phyloP scores from a whole-genome alignment of 2,329 filamentous ascomycete species.

The Ramichloridium luteum region DNA sequence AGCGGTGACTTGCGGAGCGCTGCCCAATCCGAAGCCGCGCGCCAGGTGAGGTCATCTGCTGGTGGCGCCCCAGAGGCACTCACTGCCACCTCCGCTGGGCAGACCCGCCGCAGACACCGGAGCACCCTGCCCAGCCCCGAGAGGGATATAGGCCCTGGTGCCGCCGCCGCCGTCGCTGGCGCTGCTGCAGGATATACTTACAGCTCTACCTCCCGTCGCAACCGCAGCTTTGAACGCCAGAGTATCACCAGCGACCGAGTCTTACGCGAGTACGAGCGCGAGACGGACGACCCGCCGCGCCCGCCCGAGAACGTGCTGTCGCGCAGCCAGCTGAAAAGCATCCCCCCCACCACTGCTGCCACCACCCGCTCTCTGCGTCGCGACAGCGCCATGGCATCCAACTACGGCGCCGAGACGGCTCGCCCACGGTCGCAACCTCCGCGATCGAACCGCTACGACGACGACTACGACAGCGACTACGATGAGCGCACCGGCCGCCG shows the following conservation, averaged over 20 bases:
- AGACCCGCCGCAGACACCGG: conserved; percentile 11
- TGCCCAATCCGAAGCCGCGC: not conserved
- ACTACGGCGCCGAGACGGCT: conserved; percentile 14
- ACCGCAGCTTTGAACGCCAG: conserved; percentile 15
- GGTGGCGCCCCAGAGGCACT: not conserved
- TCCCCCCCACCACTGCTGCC: conserved; percentile 1
- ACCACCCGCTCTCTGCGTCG: conserved; percentile 2
- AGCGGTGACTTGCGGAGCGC: not conserved
- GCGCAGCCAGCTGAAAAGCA: conserved; percentile 6
- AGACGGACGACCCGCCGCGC: conserved; percentile 20
- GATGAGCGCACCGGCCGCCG: conserved; percentile 19
- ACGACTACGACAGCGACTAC: conserved; percentile 22
- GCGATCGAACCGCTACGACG: conserved; percentile 17
- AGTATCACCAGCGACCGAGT: conserved; percentile 15
- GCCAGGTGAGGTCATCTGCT: conserved; percentile 11
- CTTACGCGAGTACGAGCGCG: conserved; percentile 19
- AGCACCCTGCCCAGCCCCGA: conserved; percentile 10
- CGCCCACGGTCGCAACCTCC: conserved; percentile 21
- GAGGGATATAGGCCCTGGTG: conserved; percentile 5
- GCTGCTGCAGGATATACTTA: conserved; percentile 3
- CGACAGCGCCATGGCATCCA: conserved; percentile 16
- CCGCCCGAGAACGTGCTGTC: conserved; percentile 15
- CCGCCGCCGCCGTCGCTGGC: conserved; percentile 1
- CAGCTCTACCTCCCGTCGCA: conserved; percentile 4
- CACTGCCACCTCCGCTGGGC: not conserved